phyloP scores from a whole-genome alignment of 2,329 filamentous ascomycete species.

The Aspergillus ustus region DNA sequence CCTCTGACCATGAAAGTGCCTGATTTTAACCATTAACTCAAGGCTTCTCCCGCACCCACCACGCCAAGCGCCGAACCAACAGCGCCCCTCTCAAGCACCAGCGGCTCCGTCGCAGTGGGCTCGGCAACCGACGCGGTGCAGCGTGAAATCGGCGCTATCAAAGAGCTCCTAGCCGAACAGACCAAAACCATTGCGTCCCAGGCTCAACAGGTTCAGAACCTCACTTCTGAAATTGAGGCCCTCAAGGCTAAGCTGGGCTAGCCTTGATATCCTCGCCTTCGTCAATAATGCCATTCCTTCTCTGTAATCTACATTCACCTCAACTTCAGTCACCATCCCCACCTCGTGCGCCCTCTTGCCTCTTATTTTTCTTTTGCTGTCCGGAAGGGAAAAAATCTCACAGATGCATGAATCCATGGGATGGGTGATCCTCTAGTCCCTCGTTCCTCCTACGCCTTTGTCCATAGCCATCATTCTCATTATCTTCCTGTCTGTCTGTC shows the following conservation, averaged over 20 bases:
- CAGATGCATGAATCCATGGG: neutral
- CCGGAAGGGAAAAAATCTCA: slow-evolving; percentile 13
- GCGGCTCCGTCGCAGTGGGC: slow-evolving; percentile 22
- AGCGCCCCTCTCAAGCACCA: slow-evolving; percentile 35
- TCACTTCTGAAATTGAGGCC: slow-evolving; percentile 75
- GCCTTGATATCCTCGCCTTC: slow-evolving; percentile 15
- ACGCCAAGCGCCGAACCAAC: slow-evolving; percentile 43
- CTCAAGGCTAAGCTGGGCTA: slow-evolving; percentile 75
- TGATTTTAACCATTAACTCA: slow-evolving; percentile 8
- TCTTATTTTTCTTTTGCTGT: slow-evolving; percentile 18
- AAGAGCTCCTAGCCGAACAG: slow-evolving; percentile 75
- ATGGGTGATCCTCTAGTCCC: neutral
- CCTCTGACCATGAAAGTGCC: neutral
- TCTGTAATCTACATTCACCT: slow-evolving; percentile 6
- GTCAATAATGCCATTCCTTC: neutral
- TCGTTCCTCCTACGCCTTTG: slow-evolving; percentile 18
- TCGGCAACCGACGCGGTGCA: slow-evolving; percentile 60
- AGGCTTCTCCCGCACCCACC: slow-evolving; percentile 33
- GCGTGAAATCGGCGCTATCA: slow-evolving; percentile 75
- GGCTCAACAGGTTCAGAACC: slow-evolving; percentile 71
- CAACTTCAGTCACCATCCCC: neutral
- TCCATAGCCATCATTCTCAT: slow-evolving; percentile 23
- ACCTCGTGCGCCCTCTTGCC: neutral
- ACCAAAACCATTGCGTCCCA: slow-evolving; percentile 77
- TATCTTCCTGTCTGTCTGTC: neutral